Evolutionary conservation across 2,329 filamentous ascomycete species (phyloP).

Genomic region (Aspergillus sp.): DNA sequence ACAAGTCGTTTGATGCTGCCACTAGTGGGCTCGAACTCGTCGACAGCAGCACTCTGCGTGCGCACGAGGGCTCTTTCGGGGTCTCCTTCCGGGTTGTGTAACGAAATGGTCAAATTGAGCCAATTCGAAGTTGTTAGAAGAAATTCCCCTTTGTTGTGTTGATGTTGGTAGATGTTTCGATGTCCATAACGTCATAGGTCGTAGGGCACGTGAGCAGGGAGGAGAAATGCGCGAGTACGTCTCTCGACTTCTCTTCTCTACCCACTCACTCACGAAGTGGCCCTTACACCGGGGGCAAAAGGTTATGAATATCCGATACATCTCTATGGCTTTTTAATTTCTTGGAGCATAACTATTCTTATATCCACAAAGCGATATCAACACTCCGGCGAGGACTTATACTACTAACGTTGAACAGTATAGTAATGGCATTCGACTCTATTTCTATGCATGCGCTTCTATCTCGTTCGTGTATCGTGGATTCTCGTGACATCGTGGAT

Average conservation of each 20-base stretch:
- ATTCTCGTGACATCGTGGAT: slow-evolving; percentile 30
- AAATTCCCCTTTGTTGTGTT: too few species aligned
- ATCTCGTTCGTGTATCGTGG: slow-evolving; percentile 20
- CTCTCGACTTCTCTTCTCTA: background rate
- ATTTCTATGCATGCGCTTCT: background rate
- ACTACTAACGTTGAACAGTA: background rate
- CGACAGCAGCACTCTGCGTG: background rate
- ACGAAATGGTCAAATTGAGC: too few species aligned
- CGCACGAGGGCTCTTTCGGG: background rate
- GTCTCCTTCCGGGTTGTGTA: too few species aligned
- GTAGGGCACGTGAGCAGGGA: background rate
- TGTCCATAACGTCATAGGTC: background rate
- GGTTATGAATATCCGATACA: too few species aligned
- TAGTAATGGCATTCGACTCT: slow-evolving; percentile 6
- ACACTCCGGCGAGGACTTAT: background rate
- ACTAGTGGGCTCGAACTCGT: background rate
- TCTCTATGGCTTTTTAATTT: too few species aligned
- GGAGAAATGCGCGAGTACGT: background rate
- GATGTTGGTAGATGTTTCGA: too few species aligned
- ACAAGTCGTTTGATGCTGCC: background rate
- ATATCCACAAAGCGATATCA: background rate
- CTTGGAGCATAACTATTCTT: background rate
- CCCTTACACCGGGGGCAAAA: background rate
- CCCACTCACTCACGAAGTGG: background rate
- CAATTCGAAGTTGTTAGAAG: too few species aligned